phyloP scores from a whole-genome alignment of 371 early-diverging fungal species.

The Actinomortierella wolfii region DNA sequence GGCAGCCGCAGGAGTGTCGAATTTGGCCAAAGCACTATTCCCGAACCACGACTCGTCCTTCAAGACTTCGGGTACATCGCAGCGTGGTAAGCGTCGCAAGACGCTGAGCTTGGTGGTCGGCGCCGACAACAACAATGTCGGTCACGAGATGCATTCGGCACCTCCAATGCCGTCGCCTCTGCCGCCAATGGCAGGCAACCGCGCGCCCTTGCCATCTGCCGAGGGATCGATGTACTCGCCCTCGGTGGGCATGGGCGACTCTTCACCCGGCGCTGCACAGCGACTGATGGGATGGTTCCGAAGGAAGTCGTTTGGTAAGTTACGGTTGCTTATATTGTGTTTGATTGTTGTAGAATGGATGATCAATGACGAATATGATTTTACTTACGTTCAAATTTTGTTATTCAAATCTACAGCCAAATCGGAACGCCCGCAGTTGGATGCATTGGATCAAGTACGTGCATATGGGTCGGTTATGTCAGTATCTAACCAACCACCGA shows the following conservation, averaged over 20 bases:
- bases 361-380: background rate
- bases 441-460: constrained; percentile 14
- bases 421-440: constrained; percentile 20
- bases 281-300: constrained; percentile 77
- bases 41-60: constrained; percentile 1
- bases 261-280: constrained; percentile 56
- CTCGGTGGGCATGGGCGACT: background rate
- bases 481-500: too few relatives aligned
- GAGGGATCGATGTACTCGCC: too few relatives aligned
- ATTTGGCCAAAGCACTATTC: background rate
- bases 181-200: constrained; percentile 32
- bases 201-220: background rate
- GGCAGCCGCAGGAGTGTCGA: background rate
- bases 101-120: constrained; percentile 58
- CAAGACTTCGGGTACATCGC: constrained; percentile 10
- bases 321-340: constrained; percentile 7
- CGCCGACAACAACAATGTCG: constrained; percentile 20
- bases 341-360: background rate
- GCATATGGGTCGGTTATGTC: constrained; percentile 4
- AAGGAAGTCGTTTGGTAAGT: constrained; percentile 65
- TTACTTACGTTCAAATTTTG: background rate
- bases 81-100: constrained; percentile 59
- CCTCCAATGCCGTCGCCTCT: constrained; percentile 25
- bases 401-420: constrained; percentile 16
- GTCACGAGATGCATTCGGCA: constrained; percentile 25